Evolutionary conservation across 139 green algal species (phyloP).

Genomic region (Picochlorum costavermella): DNA sequence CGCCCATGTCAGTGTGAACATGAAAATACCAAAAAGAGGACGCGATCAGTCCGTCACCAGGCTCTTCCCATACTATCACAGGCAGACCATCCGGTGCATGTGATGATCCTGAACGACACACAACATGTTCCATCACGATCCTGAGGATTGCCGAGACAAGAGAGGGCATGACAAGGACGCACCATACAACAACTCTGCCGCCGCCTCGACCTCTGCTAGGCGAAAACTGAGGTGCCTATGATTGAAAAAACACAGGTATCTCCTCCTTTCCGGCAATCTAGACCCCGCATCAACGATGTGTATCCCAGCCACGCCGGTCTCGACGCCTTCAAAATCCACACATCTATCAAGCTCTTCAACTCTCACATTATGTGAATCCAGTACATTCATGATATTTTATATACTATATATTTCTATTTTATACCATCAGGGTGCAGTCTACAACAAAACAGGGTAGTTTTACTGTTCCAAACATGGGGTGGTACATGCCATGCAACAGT

Average conservation of each 20-base stretch:
- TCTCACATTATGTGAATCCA: no score
- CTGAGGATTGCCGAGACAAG: neutral
- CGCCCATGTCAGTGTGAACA: conserved; percentile 35
- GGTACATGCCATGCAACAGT: no score
- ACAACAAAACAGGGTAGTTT: no score
- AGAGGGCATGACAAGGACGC: neutral
- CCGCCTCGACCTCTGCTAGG: conserved; percentile 48
- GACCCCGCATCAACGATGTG: neutral
- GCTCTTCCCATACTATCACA: conserved; percentile 22
- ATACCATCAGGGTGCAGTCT: no score
- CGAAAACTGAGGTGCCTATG: conserved; percentile 64
- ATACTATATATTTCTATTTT: no score
- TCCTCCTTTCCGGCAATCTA: neutral
- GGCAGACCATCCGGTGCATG: conserved; percentile 5
- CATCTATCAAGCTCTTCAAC: no score
- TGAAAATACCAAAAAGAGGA: conserved; percentile 57
- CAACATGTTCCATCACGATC: neutral
- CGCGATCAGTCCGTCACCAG: neutral
- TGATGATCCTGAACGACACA: neutral
- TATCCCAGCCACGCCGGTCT: neutral
- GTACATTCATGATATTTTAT: no score
- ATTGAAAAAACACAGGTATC: conserved; percentile 49
- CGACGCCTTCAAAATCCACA: neutral
- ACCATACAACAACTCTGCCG: conserved; percentile 30
- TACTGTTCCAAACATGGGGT: no score